Evolutionary conservation across 192 early-diverging fungal species (phyloP), one percentile per base, ranked within the genome.

Genomic region (Podila epigama): DNA sequence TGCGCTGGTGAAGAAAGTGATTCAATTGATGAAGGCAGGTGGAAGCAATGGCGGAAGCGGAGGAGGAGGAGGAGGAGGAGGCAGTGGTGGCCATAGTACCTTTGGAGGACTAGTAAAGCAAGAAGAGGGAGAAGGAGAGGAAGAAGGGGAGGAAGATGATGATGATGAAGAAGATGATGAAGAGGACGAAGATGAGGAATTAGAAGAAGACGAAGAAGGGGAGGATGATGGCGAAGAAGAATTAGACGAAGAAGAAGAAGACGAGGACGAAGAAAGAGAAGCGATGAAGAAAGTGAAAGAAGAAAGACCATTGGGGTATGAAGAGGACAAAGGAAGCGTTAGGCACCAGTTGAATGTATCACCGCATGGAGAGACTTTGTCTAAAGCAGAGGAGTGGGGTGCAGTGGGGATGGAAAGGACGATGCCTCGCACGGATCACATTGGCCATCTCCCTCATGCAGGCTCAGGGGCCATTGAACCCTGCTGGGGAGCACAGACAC

Each of bases 1-100:
- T 37, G 66, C 68, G 1, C 53, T 77, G 12, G 56, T 77, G 11
- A 77, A 77, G 73, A 60, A 77, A 34, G 73, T 68, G 22, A 63
- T 77, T 25, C 73, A 68, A 31, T 61, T 77, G 12, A 77, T 77
- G 73, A 35, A 57, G 31, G 34, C 22, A 3, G 40, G 59, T 8
- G 73, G 73, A 5, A 64, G 68, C 15, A 52, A 50, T 25, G 33
- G 29, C 28, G 65, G 54, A 10, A 16, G 58, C 6, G 18, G 67
- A 35, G 56, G 62, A 31, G 40, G 63, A 65, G 27, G 65, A 67
- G 32, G n/a, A 3, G 40, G 59, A 4, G 73, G 73, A 5, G 58
- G 68, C 15, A 52, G 56, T 25, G 33, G 29, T n/a, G 65, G 54
- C 4, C 11, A 53, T 11, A 25, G 67, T 33, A 54, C 58, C 22